These are phyloP conservation scores for Candida caryicola DNA, from an alignment of 805 yeast species.

Conservation along the genomic window DNA sequence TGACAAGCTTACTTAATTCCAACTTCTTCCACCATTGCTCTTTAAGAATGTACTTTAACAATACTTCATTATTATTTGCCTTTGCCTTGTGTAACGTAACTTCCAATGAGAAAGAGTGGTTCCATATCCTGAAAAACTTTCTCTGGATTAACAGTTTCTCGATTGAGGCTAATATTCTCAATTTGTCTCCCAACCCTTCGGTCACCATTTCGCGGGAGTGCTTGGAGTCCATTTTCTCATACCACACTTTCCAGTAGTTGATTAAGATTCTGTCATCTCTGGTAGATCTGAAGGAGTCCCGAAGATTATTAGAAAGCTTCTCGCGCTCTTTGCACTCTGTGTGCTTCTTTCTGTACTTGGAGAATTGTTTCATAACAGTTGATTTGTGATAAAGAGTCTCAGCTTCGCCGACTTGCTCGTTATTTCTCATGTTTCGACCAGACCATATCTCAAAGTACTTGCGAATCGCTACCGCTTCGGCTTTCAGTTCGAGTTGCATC, in stretches of 20 bases:
- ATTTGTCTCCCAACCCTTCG: constrained; percentile 9
- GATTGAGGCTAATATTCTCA: constrained; percentile 10
- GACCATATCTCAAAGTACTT: neutral
- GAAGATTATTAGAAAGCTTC: neutral
- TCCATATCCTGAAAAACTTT: constrained; percentile 18
- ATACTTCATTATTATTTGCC: constrained; percentile 3
- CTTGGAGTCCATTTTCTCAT: neutral
- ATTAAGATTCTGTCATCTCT: neutral
- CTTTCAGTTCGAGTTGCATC: neutral
- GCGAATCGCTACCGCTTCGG: neutral
- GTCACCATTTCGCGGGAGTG: neutral
- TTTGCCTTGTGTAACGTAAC: constrained; percentile 2
- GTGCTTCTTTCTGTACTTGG: neutral
- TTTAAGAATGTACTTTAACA: constrained; percentile 11
- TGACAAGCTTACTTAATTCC: neutral
- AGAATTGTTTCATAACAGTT: neutral
- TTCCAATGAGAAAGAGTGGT: constrained; percentile 1
- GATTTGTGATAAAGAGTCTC: neutral
- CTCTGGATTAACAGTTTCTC: constrained; percentile 15
- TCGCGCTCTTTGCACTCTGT: neutral
- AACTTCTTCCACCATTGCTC: constrained; percentile 16
- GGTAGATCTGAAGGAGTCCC: neutral
- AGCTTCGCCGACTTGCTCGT: neutral
- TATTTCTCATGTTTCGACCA: neutral
- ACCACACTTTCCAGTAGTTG: constrained; percentile 10